These are phyloP conservation scores for Myxozyma neglecta DNA, from an alignment of 805 yeast species.

Conservation along the genomic window DNA sequence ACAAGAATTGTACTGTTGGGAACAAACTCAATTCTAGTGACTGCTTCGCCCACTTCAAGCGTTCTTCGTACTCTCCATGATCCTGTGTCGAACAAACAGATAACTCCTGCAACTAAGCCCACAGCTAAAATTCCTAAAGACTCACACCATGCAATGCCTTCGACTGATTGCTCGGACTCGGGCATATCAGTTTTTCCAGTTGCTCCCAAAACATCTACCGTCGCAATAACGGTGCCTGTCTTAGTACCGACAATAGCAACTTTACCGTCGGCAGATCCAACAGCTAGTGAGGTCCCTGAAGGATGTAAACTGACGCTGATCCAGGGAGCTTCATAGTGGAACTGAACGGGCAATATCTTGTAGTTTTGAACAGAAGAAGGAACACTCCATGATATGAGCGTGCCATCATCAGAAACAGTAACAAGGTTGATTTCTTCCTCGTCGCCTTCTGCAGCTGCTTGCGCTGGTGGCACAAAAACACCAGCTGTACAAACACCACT, in stretches of 20 bases:
- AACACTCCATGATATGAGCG: conserved; percentile 86
- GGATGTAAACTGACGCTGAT: conserved; percentile 61
- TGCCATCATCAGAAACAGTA: conserved; percentile 81
- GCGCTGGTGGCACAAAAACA: conserved; percentile 61
- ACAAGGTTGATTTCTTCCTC: conserved; percentile 53
- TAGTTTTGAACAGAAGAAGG: conserved; percentile 70
- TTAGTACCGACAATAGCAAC: conserved; percentile 74
- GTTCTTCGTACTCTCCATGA: conserved; percentile 84
- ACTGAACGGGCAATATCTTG: conserved; percentile 62
- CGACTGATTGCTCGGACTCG: conserved; percentile 52
- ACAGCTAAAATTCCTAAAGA: conserved; percentile 67
- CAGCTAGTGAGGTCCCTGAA: conserved; percentile 59
- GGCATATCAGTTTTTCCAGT: conserved; percentile 49
- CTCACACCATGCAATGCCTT: conserved; percentile 80
- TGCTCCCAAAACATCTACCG: conserved; percentile 56
- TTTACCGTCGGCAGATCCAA: conserved; percentile 87
- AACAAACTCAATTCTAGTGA: conserved; percentile 71
- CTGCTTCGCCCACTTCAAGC: conserved; percentile 71
- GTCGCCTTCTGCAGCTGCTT: conserved; percentile 15
- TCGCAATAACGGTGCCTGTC: conserved; percentile 67
- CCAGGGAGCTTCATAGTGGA: conserved; percentile 88
- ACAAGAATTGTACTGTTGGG: conserved; percentile 56
- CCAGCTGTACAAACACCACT: conserved; percentile 80
- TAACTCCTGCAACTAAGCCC: conserved; percentile 86
- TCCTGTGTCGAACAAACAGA: conserved; percentile 76